phyloP scores from a whole-genome alignment of 139 green algal genomes.

The Picochlorum costavermella region DNA sequence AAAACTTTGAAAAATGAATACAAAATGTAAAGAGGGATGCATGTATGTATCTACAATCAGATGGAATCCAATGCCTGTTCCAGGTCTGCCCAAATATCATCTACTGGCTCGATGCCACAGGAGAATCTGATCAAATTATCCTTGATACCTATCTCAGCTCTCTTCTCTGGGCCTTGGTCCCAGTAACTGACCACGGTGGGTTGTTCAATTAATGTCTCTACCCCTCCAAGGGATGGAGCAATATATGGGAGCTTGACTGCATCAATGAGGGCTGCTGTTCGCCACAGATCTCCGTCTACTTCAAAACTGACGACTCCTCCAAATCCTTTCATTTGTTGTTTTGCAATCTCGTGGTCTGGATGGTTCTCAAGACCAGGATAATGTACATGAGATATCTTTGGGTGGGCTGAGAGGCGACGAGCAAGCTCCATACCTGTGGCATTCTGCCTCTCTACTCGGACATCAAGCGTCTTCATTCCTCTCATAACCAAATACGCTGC shows the following conservation, averaged over 20 bases:
- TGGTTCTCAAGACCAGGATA: conserved; percentile 81
- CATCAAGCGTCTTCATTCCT: conserved; percentile 94
- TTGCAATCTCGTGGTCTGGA: conserved; percentile 89
- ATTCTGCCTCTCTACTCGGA: conserved; percentile 86
- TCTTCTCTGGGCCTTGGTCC: conserved; percentile 75
- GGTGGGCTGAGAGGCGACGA: conserved; percentile 71
- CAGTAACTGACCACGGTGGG: conserved; percentile 87
- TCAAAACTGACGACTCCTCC: conserved; percentile 94
- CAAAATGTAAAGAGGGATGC: not conserved
- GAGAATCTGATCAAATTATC: conserved; percentile 94
- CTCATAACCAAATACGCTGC: conserved; percentile 92
- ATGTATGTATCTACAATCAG: conserved; percentile 15
- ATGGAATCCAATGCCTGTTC: conserved; percentile 81
- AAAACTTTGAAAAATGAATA: conserved; percentile 4
- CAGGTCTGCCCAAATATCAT: conserved; percentile 93
- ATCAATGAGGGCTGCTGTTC: conserved; percentile 89
- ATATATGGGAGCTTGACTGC: conserved; percentile 91
- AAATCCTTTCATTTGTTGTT: conserved; percentile 87
- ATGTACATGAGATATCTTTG: conserved; percentile 55
- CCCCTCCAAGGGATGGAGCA: conserved; percentile 90
- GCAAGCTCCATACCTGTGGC: conserved; percentile 57
- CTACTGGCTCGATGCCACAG: conserved; percentile 82
- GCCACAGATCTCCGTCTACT: conserved; percentile 80
- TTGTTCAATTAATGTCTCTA: conserved; percentile 97
- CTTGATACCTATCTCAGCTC: conserved; percentile 90